A percentile compares a stretch with the other conserved stretches of the same genome.
These are phyloP conservation scores for Pseudogymnoascus sp. DNA, from an alignment of 2,329 filamentous ascomycete genomes.

Conservation along the genomic window DNA sequence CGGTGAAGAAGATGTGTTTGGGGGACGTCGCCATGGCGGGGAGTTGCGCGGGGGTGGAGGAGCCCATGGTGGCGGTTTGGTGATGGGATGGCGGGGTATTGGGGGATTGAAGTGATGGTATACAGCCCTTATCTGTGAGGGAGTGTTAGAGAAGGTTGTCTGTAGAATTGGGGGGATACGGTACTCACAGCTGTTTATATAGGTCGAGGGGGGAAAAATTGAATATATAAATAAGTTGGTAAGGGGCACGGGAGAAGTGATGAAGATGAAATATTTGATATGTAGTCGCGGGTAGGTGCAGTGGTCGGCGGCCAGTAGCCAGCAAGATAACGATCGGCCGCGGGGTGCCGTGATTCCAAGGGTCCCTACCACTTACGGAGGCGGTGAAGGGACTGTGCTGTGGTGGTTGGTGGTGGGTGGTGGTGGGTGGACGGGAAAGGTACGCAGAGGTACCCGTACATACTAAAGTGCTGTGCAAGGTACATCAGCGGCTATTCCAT, in stretches of 20 bases:
- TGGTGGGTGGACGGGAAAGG: background rate
- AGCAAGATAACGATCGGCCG: background rate
- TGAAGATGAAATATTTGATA: constrained; percentile 4
- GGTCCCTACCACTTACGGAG: background rate
- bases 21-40: constrained; percentile 61
- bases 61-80: constrained; percentile 21
- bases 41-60: constrained; percentile 32
- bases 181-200: background rate
- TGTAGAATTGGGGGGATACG: background rate
- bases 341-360: background rate
- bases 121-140: background rate
- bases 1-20: constrained; percentile 95
- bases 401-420: background rate
- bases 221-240: background rate
- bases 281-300: background rate
- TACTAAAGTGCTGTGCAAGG: background rate
- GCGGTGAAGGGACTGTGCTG: background rate
- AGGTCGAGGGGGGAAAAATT: background rate
- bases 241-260: background rate
- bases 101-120: background rate
- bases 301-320: background rate
- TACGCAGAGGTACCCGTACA: background rate
- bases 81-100: constrained; percentile 8
- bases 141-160: background rate
- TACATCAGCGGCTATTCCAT: background rate